A percentile compares a stretch with the other conserved stretches of the same genome.
Evolutionary conservation across 1,284 basidiomycete species (phyloP).

Genomic region (Leccinum laetum): DNA sequence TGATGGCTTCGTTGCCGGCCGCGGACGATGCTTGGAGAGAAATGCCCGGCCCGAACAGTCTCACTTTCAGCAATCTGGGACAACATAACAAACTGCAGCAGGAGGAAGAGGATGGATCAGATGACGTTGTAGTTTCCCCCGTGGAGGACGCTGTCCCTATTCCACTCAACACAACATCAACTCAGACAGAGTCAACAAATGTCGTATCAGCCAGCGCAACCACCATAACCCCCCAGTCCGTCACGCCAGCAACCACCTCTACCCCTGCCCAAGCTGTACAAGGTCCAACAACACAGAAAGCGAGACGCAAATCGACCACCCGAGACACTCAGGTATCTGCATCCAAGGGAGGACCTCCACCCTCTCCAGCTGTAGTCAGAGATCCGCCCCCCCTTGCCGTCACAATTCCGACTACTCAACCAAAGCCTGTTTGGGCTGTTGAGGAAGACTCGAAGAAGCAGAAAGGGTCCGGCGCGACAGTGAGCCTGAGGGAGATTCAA

Average conservation of each 20-base stretch:
- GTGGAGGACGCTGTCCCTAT: constrained; percentile 14
- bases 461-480: constrained; percentile 43
- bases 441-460: constrained; percentile 64
- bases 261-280: constrained; percentile 6
- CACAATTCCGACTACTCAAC: constrained; percentile 28
- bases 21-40: constrained; percentile 49
- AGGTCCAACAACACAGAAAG: constrained; percentile 23
- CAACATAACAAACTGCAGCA: constrained; percentile 51
- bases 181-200: constrained; percentile 16
- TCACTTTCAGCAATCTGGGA: constrained; percentile 57
- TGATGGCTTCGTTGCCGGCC: constrained; percentile 42
- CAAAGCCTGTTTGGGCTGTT: constrained; percentile 60
- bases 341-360: constrained; percentile 21
- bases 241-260: constrained; percentile 8
- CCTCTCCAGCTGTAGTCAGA: constrained; percentile 16
- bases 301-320: constrained; percentile 30
- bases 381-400: constrained; percentile 28
- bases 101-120: constrained; percentile 21
- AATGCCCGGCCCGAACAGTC: constrained; percentile 42
- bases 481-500: constrained; percentile 93
- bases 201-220: constrained; percentile 12
- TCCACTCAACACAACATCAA: constrained; percentile 10
- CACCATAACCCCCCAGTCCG: constrained; percentile 10
- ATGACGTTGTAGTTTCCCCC: constrained; percentile 11
- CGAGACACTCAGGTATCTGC: constrained; percentile 28